Conservation (phyloP, 169 alveolate genomes). For the Theileria sp. region DNA sequence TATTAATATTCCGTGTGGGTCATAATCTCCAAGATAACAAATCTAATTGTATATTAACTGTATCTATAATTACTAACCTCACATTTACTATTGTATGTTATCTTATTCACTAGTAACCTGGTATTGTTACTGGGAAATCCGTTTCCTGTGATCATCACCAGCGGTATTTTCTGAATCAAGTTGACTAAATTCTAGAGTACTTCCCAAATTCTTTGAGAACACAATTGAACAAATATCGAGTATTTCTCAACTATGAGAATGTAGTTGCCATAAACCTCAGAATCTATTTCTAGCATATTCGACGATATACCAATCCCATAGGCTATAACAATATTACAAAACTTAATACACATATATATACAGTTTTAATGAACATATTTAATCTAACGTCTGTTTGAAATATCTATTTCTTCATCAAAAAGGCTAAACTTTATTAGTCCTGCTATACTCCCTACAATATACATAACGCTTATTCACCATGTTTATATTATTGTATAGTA, state of each 20-base stretch:
- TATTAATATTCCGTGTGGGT: slow-evolving; percentile 69
- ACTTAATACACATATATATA: not conserved
- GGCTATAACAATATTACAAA: not conserved
- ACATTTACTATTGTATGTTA: slow-evolving; percentile 4
- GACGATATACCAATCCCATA: slow-evolving; percentile 20
- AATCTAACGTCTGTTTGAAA: slow-evolving; percentile 24
- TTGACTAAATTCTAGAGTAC: slow-evolving; percentile 49
- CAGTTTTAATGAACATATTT: not conserved
- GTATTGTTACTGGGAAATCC: slow-evolving; percentile 67
- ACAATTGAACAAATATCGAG: slow-evolving; percentile 59
- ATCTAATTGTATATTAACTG: slow-evolving; percentile 1
- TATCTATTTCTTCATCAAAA: slow-evolving; percentile 24
- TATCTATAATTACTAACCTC: slow-evolving; percentile 14
- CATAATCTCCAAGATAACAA: slow-evolving; percentile 67
- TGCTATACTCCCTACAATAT: slow-evolving; percentile 19
- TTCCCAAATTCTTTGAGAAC: slow-evolving; percentile 24
- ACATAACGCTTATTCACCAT: not conserved
- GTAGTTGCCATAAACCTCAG: slow-evolving; percentile 43
- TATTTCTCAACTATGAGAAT: slow-evolving; percentile 67
- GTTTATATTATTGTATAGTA: not conserved
- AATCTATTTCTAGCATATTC: slow-evolving; percentile 8
- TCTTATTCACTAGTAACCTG: slow-evolving; percentile 41
- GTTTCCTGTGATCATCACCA: slow-evolving; percentile 64
- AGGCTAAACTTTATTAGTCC: slow-evolving; percentile 20
- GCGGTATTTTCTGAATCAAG: slow-evolving; percentile 49